Base-by-base conservation (phyloP, 441 rosid genomes). In the Syzygium syzygioides region DNA sequence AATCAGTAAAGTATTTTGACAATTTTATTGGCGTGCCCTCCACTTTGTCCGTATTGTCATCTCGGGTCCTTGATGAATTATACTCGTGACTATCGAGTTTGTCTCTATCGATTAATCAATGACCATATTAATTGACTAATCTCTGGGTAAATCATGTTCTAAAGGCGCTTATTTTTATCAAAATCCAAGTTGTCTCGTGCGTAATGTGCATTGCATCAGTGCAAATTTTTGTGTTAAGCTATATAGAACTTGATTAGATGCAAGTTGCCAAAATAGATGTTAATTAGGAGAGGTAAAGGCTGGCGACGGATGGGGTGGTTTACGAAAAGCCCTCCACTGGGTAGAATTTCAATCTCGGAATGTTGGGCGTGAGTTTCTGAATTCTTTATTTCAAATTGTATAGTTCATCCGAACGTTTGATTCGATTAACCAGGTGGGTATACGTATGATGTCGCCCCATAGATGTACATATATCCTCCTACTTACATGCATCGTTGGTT, bases 361-460 rank as follows among this genome's bases (percentile, higher is more conserved):
- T 37, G 50, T 37, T 4, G 2, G 28, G 50, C 4, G 3, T 20
- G 14, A 28, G 9, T 23, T 5, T 23, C 15, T 3, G 0, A 6
- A 11, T 2, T 71, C 4, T 10, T 19, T 41, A 5, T 71, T 71
- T 34, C 7, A 4, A 71, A 71, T 71, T 1, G 9, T 3, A 45
- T 20, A 5, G 17, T 11, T 71, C 12, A 6, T 71, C 1, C 0
- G 6, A 45, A 7, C 4, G 17, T 37, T 6, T 71, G 28, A 71
- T 71, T 37, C 3, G n/a, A 71, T 37, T 37, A 23, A 71, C 50
- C 28, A 10, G 14, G 2, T 19, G 45, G 79, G 19, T 8, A 7
- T 32, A 18, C 45, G 5, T 18, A 32, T 32, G 5, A 28, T 3
- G 17, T 4, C 3, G 7, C 37, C 15, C 30, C 19, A 15, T 7